Base-by-base conservation (phyloP, 495 filamentous ascomycete species). In the Penicillium roqueforti region DNA sequence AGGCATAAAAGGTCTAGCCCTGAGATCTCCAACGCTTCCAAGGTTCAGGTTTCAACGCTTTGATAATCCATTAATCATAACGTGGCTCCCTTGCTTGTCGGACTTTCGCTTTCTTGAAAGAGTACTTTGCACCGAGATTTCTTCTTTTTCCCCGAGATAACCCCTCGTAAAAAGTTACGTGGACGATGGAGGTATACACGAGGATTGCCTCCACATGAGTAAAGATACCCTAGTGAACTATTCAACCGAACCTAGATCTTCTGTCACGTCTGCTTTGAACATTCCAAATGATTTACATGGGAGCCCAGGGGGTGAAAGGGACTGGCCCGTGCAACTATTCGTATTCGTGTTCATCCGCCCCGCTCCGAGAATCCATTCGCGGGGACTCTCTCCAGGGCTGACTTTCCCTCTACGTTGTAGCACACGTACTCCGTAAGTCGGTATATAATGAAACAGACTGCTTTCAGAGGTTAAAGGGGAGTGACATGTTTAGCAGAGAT, bases 261-360 rank as follows among this genome's bases (percentile, higher is more conserved):
- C 50, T 20, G 6, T 29, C 22, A 47, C 22, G 18, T 36, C 23
- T 25, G 36, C 29, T 34, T 53, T 39, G 22, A 37, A 37, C 14
- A 13, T 18, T 5, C 3, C 18, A 31, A 46, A 18, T n/a, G 9
- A 45, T 45, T 52, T 51, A 47, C 22, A 23, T 23, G 22, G 4
- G 28, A 10, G 28, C 44, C 47, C 32, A 22, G 19, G 19, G 32
- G 53, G 20, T 1, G 1, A 19, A 25, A 23, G 22, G 22, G 11
- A 46, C 19, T 55, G 52, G 50, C 43, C 42, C 56, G 59, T 56
- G 45, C 59, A 20, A 44, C 5, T 20, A 44, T 14, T 67, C 63
- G 63, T 67, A 67, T 59, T 67, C 63, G 58, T 57, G 54, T 59
- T 50, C 53, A 47, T 58, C 40, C 63, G 63, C 60, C 63, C 63